These are phyloP conservation scores for Penicillium bovifimosum DNA, from an alignment of 495 filamentous ascomycete genomes.

Conservation along the genomic window DNA sequence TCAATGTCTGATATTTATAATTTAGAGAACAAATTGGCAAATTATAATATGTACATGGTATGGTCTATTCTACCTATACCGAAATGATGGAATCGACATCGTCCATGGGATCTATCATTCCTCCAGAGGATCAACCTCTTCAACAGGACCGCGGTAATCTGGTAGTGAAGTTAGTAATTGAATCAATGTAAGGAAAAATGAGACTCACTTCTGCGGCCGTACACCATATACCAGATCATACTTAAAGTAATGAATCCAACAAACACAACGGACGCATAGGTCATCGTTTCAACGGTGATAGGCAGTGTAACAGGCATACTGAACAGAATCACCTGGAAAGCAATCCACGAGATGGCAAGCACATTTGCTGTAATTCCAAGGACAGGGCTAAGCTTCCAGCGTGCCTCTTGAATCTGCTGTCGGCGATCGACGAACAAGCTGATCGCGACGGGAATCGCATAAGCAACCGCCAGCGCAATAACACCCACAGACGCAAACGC, in stretches of 20 bases:
- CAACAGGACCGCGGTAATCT: background rate
- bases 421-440: conserved; percentile 42
- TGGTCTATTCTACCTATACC: too few relatives aligned
- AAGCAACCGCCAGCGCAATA: conserved; percentile 49
- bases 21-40: too few relatives aligned
- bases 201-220: conserved; percentile 33
- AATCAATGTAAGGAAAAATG: too few relatives aligned
- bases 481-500: conserved; percentile 55
- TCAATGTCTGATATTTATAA: too few relatives aligned
- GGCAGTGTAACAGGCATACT: conserved; percentile 34
- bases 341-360: conserved; percentile 44
- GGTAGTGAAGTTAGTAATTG: background rate
- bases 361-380: conserved; percentile 44
- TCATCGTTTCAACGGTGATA: conserved; percentile 39
- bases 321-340: conserved; percentile 23
- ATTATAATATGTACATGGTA: background rate
- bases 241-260: conserved; percentile 47
- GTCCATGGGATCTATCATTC: too few relatives aligned
- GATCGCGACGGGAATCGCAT: conserved; percentile 47
- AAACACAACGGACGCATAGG: conserved; percentile 56
- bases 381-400: conserved; percentile 49
- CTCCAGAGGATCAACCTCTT: background rate
- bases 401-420: conserved; percentile 37
- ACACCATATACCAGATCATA: conserved; percentile 56
- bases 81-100: too few relatives aligned